These are phyloP conservation scores for Aspergillus neoniger DNA, from an alignment of 2,329 filamentous ascomycete genomes.

Conservation along the genomic window DNA sequence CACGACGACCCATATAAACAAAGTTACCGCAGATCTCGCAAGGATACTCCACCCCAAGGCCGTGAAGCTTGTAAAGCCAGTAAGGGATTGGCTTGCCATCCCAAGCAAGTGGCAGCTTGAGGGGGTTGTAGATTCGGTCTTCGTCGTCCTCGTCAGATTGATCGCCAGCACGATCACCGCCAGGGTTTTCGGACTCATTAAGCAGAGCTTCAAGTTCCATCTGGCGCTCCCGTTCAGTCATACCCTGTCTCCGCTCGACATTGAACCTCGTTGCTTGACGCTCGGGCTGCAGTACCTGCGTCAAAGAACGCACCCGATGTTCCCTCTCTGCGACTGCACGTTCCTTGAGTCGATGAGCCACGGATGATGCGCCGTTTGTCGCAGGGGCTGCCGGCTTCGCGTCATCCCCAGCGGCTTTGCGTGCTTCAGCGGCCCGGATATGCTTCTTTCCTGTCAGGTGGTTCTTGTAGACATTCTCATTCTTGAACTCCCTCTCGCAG, in stretches of 20 bases:
- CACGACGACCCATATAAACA: slow-evolving; percentile 95
- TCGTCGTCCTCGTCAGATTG: slow-evolving; percentile 75
- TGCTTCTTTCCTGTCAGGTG: slow-evolving; percentile 93
- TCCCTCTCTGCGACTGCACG: slow-evolving; percentile 88
- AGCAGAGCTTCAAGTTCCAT: slow-evolving; percentile 90
- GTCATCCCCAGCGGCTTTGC: slow-evolving; percentile 47
- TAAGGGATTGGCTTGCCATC: slow-evolving; percentile 98
- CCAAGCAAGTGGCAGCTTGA: slow-evolving; percentile 95
- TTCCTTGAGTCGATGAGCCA: slow-evolving; percentile 69
- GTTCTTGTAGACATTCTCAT: slow-evolving; percentile 88
- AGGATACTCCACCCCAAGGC: slow-evolving; percentile 87
- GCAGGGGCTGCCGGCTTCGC: slow-evolving; percentile 30
- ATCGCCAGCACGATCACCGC: slow-evolving; percentile 47
- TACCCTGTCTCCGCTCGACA: slow-evolving; percentile 92
- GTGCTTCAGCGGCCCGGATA: slow-evolving; percentile 74
- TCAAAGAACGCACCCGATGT: slow-evolving; percentile 75
- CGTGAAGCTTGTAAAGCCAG: slow-evolving; percentile 97
- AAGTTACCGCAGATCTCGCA: slow-evolving; percentile 98
- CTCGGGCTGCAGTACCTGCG: slow-evolving; percentile 80
- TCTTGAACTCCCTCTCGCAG: slow-evolving; percentile 93
- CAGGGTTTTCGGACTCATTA: slow-evolving; percentile 54
- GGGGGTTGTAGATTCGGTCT: slow-evolving; percentile 92
- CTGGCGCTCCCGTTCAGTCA: slow-evolving; percentile 94
- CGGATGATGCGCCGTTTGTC: slow-evolving; percentile 25
- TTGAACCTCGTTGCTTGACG: slow-evolving; percentile 89